Base-by-base conservation (phyloP, 2,329 filamentous ascomycete species). In the Aureobasidium subglaciale region DNA sequence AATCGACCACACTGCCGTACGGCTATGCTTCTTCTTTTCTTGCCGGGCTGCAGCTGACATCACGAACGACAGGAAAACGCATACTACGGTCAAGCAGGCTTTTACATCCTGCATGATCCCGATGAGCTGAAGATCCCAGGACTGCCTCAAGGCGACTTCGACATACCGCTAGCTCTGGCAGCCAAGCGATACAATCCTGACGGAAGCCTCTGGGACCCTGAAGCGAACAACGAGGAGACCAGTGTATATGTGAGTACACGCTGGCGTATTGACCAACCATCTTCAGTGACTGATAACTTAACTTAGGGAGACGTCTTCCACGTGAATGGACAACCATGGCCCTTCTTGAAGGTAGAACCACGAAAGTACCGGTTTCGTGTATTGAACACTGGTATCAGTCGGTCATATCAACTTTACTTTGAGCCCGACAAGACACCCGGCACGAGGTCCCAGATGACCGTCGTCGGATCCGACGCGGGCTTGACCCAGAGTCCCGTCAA, bases 281-380 rank as follows among this genome's bases (percentile, higher is more conserved):
- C 74, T 79, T 59, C 65, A 67, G 2, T 68, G 69, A n/a, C n/a
- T 24, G 37, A 37, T 15, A 77, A 73, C 59, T 68, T 81, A n/a
- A 81, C 73, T 62, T 30, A 30, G 27, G 35, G 80, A 32, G 80
- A 83, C 61, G 67, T 80, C 3, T 79, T 82, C 52, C 74, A 82
- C 42, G 79, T 82, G 55, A 83, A 83, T 61, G 77, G 77, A 2
- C 75, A 79, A 59, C 80, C 80, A 2, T 83, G 80, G 80, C 81
- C 81, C 2, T 82, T 72, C 59, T 60, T 81, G 10, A 71, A 75
- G 18, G 80, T 83, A 5, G 76, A 84, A 65, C 79, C 78, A 5
- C 75, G 80, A 63, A 83, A 82, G 64, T 83, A 84, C 65, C 77
- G 80, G 16, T 75, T 84, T 60, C 70, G 80, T 2, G 62, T 82